These are phyloP conservation scores for Marasmius fiardii DNA, from an alignment of 1,284 basidiomycete species.

Conservation along the genomic window DNA sequence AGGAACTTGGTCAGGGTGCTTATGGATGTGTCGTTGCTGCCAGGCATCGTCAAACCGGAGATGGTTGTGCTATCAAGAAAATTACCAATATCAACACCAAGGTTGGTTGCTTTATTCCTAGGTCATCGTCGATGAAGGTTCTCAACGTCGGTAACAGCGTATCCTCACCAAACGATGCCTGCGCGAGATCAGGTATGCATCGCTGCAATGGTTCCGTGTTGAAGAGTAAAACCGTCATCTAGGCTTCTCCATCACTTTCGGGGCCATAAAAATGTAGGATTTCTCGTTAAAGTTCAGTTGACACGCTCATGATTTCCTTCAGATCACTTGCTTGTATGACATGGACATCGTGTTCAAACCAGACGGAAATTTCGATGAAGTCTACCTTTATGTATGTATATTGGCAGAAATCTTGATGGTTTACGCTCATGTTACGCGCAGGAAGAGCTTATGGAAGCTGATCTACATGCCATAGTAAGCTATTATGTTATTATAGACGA, in stretches of 20 bases:
- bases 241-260: conserved; percentile 93
- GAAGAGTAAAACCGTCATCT: conserved; percentile 11
- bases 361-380: conserved; percentile 90
- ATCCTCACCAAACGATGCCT: conserved; percentile 95
- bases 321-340: conserved; percentile 93
- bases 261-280: conserved; percentile 89
- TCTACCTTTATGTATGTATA: conserved; percentile 82
- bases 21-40: conserved; percentile 92
- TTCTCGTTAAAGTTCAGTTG: conserved; percentile 8
- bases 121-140: neutral
- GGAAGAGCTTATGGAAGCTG: conserved; percentile 99
- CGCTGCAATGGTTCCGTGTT: conserved; percentile 3
- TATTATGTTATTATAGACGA: neutral
- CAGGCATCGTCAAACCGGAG: conserved; percentile 78
- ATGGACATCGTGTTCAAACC: conserved; percentile 95
- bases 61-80: conserved; percentile 95
- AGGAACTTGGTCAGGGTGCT: conserved; percentile 93
- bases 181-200: conserved; percentile 81
- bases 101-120: conserved; percentile 34
- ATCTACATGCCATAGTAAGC: conserved; percentile 95
- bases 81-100: conserved; percentile 98
- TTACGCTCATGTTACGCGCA: conserved; percentile 25
- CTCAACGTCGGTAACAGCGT: conserved; percentile 37
- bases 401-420: neutral
- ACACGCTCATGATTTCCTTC: conserved; percentile 3